Base-by-base conservation (phyloP, 164 flowering plant genomes). In the Chloranthus sessilifolius region DNA sequence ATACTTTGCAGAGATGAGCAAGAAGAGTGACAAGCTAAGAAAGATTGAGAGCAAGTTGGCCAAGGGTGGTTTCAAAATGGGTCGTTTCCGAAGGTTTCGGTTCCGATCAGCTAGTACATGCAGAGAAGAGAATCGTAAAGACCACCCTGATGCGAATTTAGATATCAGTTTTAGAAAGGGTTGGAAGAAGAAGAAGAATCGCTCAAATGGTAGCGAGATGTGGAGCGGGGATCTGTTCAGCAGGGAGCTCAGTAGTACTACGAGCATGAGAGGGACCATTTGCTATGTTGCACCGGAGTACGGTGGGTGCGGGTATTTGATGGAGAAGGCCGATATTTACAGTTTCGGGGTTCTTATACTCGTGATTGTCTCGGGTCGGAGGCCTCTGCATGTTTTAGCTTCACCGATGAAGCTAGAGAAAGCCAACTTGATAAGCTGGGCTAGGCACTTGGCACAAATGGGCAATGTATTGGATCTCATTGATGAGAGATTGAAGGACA, bases 211-310 rank as follows among this genome's bases (percentile, higher is more conserved):
- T n/a, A 88, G 89, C 34, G 95, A 86, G 16, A 70, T 79, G 78
- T 82, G 83, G 79, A 92, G 98, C 47, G 96, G 94, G 8, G 99
- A 94, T 71, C 72, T 94, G 3, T 81, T 87, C 51, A 94, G 99
- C 33, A 72, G 94, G 14, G 99, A 94, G 66, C 72, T 94, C 24
- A 94, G 99, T 60, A 94, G 99, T 74, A 89, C 95, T 2, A 94
- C 99, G 0, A 94, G 99, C 78, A 85, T 94, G 97, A 77, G 99
- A 66, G 99, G 99, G 3, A 89, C 99, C 4, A 53, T 94, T 35
- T 94, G 97, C 55, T 94, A 94, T 55, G 83, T 87, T 11, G 99
- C 99, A 14, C 99, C 99, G 0, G 99, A 94, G 51, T 87, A 80
- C 44, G 88, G 91, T 35, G 92, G 95, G 1, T 82, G 79, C 35